Percentiles rank a stretch among this genome's conserved stretches.
These are phyloP conservation scores for Xylaria sp. DNA, from an alignment of 2,329 filamentous ascomycete genomes.

Conservation along the genomic window DNA sequence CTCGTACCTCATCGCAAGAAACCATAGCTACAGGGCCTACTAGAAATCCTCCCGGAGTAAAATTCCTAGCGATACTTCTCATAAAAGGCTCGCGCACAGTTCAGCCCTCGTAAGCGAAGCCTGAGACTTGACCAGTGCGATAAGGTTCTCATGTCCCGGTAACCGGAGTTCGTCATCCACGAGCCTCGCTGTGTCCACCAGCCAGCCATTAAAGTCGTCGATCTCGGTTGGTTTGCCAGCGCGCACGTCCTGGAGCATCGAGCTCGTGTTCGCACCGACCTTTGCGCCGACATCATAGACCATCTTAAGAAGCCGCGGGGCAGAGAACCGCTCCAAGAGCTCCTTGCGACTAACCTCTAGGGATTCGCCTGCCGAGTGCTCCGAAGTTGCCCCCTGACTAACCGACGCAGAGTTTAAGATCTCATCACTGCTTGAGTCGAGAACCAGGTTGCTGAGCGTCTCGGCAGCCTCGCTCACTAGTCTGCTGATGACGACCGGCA, in stretches of 20 bases:
- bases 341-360: constrained; percentile 49
- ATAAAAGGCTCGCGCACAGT: constrained; percentile 33
- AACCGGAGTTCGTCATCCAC: constrained; percentile 45
- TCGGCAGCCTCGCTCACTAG: constrained; percentile 76
- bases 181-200: constrained; percentile 53
- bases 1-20: neutral
- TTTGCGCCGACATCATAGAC: constrained; percentile 54
- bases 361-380: neutral
- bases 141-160: constrained; percentile 48
- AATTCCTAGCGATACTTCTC: neutral
- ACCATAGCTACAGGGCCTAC: neutral
- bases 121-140: constrained; percentile 50
- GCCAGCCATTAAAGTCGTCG: constrained; percentile 60
- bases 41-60: neutral
- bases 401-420: constrained; percentile 42
- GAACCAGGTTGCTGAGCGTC: constrained; percentile 72
- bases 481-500: constrained; percentile 67
- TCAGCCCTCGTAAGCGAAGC: constrained; percentile 43
- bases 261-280: constrained; percentile 61
- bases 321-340: constrained; percentile 51
- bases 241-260: constrained; percentile 65
- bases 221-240: constrained; percentile 48
- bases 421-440: constrained; percentile 55
- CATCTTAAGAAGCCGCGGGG: constrained; percentile 48
- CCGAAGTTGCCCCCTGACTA: neutral